Evolutionary conservation across 1,284 basidiomycete species (phyloP).

Genomic region (Trichosporon sp.): DNA sequence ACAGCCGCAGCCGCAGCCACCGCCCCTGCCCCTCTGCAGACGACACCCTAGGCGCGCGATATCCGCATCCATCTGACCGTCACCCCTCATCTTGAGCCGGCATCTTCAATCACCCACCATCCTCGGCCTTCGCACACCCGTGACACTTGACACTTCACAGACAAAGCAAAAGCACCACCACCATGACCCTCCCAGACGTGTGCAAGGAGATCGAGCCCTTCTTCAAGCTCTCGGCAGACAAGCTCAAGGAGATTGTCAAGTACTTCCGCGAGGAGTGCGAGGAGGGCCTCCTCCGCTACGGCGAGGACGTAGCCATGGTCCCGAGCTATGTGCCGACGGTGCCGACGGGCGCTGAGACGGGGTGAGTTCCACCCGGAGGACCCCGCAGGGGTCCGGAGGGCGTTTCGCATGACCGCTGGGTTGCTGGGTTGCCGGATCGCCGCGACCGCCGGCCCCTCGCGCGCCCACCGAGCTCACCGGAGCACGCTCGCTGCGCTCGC

Average conservation of each 20-base stretch:
- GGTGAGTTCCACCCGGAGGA: conserved; percentile 56
- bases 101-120: too few relatives aligned
- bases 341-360: conserved; percentile 83
- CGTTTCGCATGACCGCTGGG: too few relatives aligned
- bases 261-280: conserved; percentile 74
- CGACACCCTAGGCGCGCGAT: too few relatives aligned
- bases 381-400: too few relatives aligned
- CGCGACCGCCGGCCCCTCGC: too few relatives aligned
- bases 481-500: background rate
- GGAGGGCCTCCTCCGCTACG: conserved; percentile 65
- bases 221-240: conserved; percentile 62
- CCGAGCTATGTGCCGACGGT: conserved; percentile 87
- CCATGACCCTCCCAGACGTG: conserved; percentile 26
- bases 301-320: conserved; percentile 82
- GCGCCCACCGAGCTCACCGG: too few relatives aligned
- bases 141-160: too few relatives aligned
- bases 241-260: conserved; percentile 65
- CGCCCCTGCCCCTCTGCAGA: background rate
- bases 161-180: background rate
- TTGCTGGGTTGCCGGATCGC: too few relatives aligned
- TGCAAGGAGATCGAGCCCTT: conserved; percentile 56
- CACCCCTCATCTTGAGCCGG: background rate
- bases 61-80: background rate
- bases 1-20: background rate
- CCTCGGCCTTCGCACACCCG: too few relatives aligned